phyloP scores from a whole-genome alignment of 2,329 filamentous ascomycete genomes.

The Ophiosphaerella korrae region DNA sequence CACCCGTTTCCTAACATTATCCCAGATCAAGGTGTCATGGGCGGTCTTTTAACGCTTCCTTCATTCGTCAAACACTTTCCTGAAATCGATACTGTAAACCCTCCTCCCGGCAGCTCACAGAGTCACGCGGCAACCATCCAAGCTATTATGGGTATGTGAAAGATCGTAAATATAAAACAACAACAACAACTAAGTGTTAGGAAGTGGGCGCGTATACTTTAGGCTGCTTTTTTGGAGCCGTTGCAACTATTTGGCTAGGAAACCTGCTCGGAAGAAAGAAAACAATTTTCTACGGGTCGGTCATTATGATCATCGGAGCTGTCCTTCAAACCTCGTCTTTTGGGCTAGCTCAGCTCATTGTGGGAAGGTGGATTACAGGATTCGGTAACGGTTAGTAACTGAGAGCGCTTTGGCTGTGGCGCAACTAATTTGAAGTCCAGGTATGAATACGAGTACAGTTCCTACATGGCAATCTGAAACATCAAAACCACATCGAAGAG shows the following conservation, averaged over 20 bases:
- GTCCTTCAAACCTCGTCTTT: conserved; percentile 62
- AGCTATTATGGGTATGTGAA: conserved; percentile 44
- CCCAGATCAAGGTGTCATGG: conserved; percentile 62
- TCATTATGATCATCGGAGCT: conserved; percentile 64
- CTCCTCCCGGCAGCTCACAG: conserved; percentile 35
- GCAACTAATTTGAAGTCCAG: conserved; percentile 3
- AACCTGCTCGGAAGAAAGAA: conserved; percentile 63
- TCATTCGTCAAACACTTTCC: conserved; percentile 59
- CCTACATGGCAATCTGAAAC: conserved; percentile 56
- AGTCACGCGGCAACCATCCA: conserved; percentile 50
- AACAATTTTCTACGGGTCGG: conserved; percentile 64
- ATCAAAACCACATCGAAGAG: conserved; percentile 52
- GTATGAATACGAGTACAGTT: conserved; percentile 42
- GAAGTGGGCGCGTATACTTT: conserved; percentile 43
- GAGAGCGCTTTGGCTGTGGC: background rate
- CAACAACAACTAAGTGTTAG: conserved; percentile 13
- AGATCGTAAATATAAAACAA: conserved; percentile 2
- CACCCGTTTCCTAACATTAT: conserved; percentile 8
- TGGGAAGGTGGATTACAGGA: conserved; percentile 57
- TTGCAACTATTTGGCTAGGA: conserved; percentile 55
- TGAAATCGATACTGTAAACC: conserved; percentile 47
- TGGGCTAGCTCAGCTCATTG: conserved; percentile 53
- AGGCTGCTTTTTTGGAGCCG: conserved; percentile 53
- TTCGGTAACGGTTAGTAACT: conserved; percentile 52
- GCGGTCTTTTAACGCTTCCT: conserved; percentile 67